Conservation (phyloP, 2,329 filamentous ascomycete species). For the Epicoccum sorghinum region DNA sequence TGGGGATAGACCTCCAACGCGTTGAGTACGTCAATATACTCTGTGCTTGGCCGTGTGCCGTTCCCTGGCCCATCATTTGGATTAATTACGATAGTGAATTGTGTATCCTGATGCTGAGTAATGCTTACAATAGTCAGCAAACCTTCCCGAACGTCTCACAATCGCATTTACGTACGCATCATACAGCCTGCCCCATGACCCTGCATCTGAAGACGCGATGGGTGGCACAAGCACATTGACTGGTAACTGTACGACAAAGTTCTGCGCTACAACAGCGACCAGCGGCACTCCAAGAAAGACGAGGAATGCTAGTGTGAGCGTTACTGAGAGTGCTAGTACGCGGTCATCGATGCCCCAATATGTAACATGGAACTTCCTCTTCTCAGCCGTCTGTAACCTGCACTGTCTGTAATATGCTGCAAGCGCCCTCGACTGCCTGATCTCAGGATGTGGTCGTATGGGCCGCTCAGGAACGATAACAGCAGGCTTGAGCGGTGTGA, state of each 20-base stretch:
- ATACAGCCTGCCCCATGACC: constrained; percentile 44
- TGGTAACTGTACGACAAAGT: constrained; percentile 27
- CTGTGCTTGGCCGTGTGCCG: constrained; percentile 47
- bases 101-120: constrained; percentile 43
- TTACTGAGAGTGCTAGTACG: constrained; percentile 26
- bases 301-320: constrained; percentile 26
- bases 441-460: constrained; percentile 3
- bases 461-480: constrained; percentile 14
- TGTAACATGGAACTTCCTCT: constrained; percentile 4
- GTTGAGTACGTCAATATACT: constrained; percentile 52
- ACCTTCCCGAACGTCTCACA: background rate
- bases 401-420: constrained; percentile 12
- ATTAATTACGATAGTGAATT: constrained; percentile 60
- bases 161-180: constrained; percentile 20
- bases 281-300: constrained; percentile 29
- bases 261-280: constrained; percentile 28
- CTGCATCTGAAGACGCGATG: constrained; percentile 53
- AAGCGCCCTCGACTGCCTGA: constrained; percentile 3
- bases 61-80: constrained; percentile 53
- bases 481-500: constrained; percentile 10
- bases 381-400: constrained; percentile 3
- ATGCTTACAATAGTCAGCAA: constrained; percentile 16
- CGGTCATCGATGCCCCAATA: constrained; percentile 21
- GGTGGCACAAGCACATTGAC: constrained; percentile 54
- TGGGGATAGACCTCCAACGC: constrained; percentile 52